A percentile compares a stretch with the other conserved stretches of the same genome.
These are phyloP conservation scores for Xanthoconium purpureum DNA, from an alignment of 768 basidiomycete genomes.

Conservation along the genomic window DNA sequence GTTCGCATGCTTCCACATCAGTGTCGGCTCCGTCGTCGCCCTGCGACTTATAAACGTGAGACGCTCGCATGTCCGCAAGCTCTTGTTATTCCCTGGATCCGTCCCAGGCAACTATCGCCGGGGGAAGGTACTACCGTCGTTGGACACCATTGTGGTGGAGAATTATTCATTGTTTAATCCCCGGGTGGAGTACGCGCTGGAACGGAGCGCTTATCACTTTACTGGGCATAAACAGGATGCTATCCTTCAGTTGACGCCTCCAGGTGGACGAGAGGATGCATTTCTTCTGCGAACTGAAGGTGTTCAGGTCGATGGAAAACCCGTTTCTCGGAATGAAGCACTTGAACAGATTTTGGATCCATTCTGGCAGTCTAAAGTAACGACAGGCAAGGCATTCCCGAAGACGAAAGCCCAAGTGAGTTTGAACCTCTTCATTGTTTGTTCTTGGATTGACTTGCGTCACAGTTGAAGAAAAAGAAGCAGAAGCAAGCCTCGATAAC, in stretches of 20 bases:
- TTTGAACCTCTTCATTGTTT: not conserved
- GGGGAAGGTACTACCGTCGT: constrained; percentile 12
- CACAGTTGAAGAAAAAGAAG: constrained; percentile 20
- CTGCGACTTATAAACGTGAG: constrained; percentile 25
- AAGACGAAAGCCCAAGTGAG: constrained; percentile 20
- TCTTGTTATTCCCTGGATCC: constrained; percentile 30
- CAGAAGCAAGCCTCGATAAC: constrained; percentile 6
- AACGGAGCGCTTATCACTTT: constrained; percentile 24
- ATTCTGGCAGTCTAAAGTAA: constrained; percentile 3
- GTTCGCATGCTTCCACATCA: constrained; percentile 27
- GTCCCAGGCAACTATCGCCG: constrained; percentile 25
- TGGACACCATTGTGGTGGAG: constrained; percentile 28
- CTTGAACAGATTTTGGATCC: constrained; percentile 23
- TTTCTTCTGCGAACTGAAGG: constrained; percentile 20
- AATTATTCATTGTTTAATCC: constrained; percentile 21
- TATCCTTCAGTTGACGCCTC: constrained; percentile 8
- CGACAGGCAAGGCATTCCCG: not conserved
- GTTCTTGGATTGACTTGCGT: constrained; percentile 5
- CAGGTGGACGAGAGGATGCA: too few relatives aligned
- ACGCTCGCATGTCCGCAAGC: constrained; percentile 27
- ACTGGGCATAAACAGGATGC: constrained; percentile 17
- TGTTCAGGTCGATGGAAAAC: constrained; percentile 24
- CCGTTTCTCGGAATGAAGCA: constrained; percentile 18
- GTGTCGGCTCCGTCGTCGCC: constrained; percentile 28
- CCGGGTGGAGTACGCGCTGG: constrained; percentile 24